Conservation (phyloP, 2,329 filamentous ascomycete genomes). For the Fusarium tjaetaba region DNA sequence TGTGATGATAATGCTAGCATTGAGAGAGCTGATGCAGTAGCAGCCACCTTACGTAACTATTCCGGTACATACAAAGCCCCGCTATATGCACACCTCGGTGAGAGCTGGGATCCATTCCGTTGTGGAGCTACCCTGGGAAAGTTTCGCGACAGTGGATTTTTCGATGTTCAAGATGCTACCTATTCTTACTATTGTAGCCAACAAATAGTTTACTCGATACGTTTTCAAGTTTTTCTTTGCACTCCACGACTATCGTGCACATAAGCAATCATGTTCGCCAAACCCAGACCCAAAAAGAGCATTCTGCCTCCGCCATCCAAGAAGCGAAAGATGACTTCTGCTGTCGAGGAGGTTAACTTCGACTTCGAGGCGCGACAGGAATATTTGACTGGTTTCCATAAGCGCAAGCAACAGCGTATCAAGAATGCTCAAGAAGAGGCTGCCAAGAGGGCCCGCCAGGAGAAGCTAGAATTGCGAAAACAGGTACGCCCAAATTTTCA, state of each 20-base stretch:
- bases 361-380: slow-evolving; percentile 82
- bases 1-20: slow-evolving; percentile 32
- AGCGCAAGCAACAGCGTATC: slow-evolving; percentile 86
- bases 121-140: slow-evolving; percentile 30
- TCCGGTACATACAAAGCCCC: slow-evolving; percentile 31
- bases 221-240: neutral
- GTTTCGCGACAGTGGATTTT: slow-evolving; percentile 39
- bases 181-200: neutral
- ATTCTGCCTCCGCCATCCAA: slow-evolving; percentile 69
- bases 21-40: slow-evolving; percentile 40
- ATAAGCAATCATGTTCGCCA: slow-evolving; percentile 59
- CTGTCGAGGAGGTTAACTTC: slow-evolving; percentile 85
- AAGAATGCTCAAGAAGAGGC: slow-evolving; percentile 88
- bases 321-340: slow-evolving; percentile 69
- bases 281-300: slow-evolving; percentile 67
- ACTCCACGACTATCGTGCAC: neutral
- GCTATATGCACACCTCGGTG: slow-evolving; percentile 44
- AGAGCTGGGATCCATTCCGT: neutral
- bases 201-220: slow-evolving; percentile 9
- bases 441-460: slow-evolving; percentile 78
- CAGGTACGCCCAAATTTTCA: slow-evolving; percentile 65
- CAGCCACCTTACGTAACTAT: slow-evolving; percentile 43
- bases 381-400: slow-evolving; percentile 95
- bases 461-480: slow-evolving; percentile 77
- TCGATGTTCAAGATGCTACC: slow-evolving; percentile 2